A percentile compares a stretch with the other conserved stretches of the same genome.
Evolutionary conservation across 768 basidiomycete species (phyloP).

Genomic region (Agaricus subrufescens): DNA sequence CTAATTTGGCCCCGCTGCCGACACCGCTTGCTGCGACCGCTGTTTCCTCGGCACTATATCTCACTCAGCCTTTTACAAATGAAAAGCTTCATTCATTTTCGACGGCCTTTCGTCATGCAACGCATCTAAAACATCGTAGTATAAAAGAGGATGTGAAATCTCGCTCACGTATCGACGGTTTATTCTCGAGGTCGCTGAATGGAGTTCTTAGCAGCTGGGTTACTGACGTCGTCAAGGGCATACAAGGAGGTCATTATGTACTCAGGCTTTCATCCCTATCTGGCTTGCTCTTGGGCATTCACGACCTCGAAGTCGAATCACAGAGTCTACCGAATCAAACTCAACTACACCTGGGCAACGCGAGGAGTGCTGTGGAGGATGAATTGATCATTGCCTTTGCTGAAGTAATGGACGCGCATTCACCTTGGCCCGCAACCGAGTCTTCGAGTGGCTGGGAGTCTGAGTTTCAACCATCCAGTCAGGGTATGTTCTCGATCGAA

Average conservation of each 20-base stretch:
- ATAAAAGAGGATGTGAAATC: constrained; percentile 30
- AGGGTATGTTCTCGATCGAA: constrained; percentile 27
- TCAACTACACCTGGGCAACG: constrained; percentile 15
- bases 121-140: constrained; percentile 46
- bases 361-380: constrained; percentile 49
- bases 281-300: constrained; percentile 61
- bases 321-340: constrained; percentile 13
- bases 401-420: constrained; percentile 65
- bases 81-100: constrained; percentile 44
- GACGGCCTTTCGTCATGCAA: constrained; percentile 56
- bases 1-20: constrained; percentile 42
- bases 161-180: constrained; percentile 25
- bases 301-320: constrained; percentile 41
- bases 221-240: constrained; percentile 44
- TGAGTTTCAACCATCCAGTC: constrained; percentile 57
- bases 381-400: constrained; percentile 68
- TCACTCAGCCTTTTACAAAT: constrained; percentile 35
- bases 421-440: constrained; percentile 21
- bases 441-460: constrained; percentile 49
- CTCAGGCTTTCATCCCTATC: constrained; percentile 57
- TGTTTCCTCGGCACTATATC: constrained; percentile 53
- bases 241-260: constrained; percentile 63
- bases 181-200: constrained; percentile 35
- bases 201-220: constrained; percentile 47
- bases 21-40: constrained; percentile 54